Evolutionary conservation across 208 protist species (phyloP).

Genomic region (Trypanosoma vivax): DNA sequence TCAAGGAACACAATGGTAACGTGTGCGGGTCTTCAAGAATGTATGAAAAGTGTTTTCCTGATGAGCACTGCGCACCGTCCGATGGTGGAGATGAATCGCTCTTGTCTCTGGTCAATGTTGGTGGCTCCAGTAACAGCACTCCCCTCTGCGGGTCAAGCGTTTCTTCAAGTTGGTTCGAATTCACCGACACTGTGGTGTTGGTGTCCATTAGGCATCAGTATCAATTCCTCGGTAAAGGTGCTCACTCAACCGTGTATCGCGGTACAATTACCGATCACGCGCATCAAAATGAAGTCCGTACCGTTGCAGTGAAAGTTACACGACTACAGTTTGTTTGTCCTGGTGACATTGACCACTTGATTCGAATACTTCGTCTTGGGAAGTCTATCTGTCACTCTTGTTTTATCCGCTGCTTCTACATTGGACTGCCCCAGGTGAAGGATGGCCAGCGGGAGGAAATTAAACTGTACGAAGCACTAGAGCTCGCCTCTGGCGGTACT

Average conservation of each 20-base stretch:
- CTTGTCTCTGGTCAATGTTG: conserved; percentile 6
- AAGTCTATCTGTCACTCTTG: conserved; percentile 3
- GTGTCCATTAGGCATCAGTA: conserved; percentile 10
- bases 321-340: neutral
- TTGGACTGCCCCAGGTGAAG: neutral
- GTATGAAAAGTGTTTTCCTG: no score
- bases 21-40: no score
- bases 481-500: conserved; percentile 18
- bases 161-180: neutral
- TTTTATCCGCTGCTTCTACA: conserved; percentile 13
- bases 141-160: neutral
- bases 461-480: conserved; percentile 15
- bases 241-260: conserved; percentile 13
- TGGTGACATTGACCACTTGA: conserved; percentile 17
- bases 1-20: no score
- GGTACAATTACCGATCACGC: conserved; percentile 4
- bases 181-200: neutral
- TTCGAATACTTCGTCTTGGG: conserved; percentile 5
- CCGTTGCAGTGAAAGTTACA: conserved; percentile 12
- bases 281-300: neutral
- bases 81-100: conserved; percentile 2
- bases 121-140: neutral
- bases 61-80: no score
- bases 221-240: conserved; percentile 17
- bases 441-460: neutral